Evolutionary conservation across 176 grass and related monocot species (phyloP), one percentile per base, ranked within the genome.

Genomic region (Raddia distichophylla): DNA sequence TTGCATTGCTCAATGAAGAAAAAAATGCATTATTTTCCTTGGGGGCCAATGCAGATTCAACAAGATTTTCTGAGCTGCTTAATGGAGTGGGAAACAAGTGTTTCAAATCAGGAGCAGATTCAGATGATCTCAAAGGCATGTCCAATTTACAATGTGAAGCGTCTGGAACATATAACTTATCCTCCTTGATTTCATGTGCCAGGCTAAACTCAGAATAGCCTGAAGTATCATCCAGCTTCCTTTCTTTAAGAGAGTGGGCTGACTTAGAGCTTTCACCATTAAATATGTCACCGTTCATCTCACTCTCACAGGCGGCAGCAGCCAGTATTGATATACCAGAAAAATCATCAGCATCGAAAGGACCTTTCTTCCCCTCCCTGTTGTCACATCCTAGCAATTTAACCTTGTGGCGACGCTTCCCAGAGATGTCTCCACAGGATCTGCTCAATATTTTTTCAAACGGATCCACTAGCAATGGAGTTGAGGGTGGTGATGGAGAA

Each of bases 301-400:
- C 90, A 84, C 92, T 83, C 34, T 91, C 84, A 79, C 96, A 99
- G 52, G 96, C 96, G 57, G 89, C 93, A 74, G 89, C 91, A 78
- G 96, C 96, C 69, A 99, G 91, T 88, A 95, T 93, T 69, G 91
- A 91, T 88, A 99, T 99, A 74, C 96, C 96, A 87, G 96, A 95
- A 86, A 99, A 99, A 91, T 95, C 93, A 63, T 37, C 91, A 52
- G 18, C 64, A 32, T 80, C 84, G 77, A 76, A 85, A 64, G 17
- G 6, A 15, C 73, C 49, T 67, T 35, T 86, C 46, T 56, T 85
- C 35, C 66, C 75, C 17, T 83, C 83, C 49, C 45, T 73, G 35
- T 55, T 76, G 13, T 87, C 85, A 53, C 46, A 35, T 69, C 10
- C 58, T 56, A 62, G 33, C 47, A 43, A 60, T 87, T 77, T 89